Base-by-base conservation (phyloP, 73 alveolate genomes). In the Tetrahymena elliotti region DNA sequence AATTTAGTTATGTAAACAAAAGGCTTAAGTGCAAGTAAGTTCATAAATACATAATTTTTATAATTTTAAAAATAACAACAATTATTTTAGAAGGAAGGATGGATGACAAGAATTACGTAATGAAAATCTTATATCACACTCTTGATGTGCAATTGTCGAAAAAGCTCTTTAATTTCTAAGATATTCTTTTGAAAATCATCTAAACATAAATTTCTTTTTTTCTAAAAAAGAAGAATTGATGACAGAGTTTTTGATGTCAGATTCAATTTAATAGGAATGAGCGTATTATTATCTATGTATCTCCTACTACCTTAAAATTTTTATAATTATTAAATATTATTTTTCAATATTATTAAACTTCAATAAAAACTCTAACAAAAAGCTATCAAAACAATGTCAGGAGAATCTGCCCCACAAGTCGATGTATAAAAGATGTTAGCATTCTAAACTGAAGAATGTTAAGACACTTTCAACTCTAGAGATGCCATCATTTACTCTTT, bases 401-500 rank as follows among this genome's bases (percentile, higher is more conserved):
- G 36, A n/a, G 88, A 68, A 27, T 24, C 88, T n/a, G 88, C 38
- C 36, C 38, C 88, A 22, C 34, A 68, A 24, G 93, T 96, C 1
- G 96, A 94, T 93, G 95, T 96, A 34, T 47, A 40, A 33, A 88
- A 95, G 95, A 96, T 94, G 33, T 31, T 96, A 38, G 98, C 97
- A 18, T 96, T 93, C 96, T 39, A 93, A 53, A 38, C 96, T 22
- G 96, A 93, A 4, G 97, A 93, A 37, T 93, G 35, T 33, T 11
- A 31, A 4, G 94, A 83, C 5, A n/a, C 93, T 38, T 96, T 92
- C 93, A 83, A 82, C 35, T 94, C 84, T 13, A 93, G 95, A 93
- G 96, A 96, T 34, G 92, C 95, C 35, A 96, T 96, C 35, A 97
- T 96, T 47, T 96, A 96, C 84, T 96, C 98, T 31, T 94, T 96